A percentile compares a stretch with the other conserved stretches of the same genome.
These are phyloP conservation scores for Scenedesmus sp. DNA, from an alignment of 163 green algal genomes.

Conservation along the genomic window DNA sequence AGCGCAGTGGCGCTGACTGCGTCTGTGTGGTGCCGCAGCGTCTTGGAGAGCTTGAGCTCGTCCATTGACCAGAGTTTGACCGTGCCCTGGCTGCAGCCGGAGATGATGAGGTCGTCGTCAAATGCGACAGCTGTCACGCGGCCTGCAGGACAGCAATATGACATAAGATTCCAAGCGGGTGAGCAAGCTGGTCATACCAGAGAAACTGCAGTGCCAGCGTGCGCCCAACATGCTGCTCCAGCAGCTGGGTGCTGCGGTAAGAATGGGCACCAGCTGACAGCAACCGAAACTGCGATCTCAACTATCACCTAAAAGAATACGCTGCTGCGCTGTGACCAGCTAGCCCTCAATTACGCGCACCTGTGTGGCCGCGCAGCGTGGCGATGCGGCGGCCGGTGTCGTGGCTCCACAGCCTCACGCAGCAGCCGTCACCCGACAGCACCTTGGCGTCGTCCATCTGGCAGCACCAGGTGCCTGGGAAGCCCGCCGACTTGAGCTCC, in stretches of 20 bases:
- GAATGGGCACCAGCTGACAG: not conserved
- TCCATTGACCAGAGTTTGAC: slow-evolving; percentile 69
- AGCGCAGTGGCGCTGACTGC: slow-evolving; percentile 46
- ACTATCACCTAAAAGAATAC: no score
- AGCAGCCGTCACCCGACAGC: slow-evolving; percentile 60
- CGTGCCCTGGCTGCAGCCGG: slow-evolving; percentile 53
- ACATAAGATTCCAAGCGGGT: not conserved
- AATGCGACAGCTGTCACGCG: slow-evolving; percentile 61
- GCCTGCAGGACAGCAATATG: slow-evolving; percentile 13
- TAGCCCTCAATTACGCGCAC: not conserved
- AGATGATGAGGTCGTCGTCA: slow-evolving; percentile 61
- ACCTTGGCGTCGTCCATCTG: slow-evolving; percentile 74
- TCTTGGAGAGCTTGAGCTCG: slow-evolving; percentile 56
- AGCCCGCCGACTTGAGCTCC: slow-evolving; percentile 16
- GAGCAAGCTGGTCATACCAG: not conserved
- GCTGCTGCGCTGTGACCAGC: no score
- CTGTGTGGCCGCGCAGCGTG: slow-evolving; percentile 61
- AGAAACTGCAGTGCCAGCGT: not conserved
- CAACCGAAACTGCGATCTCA: no score
- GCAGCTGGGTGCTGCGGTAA: not conserved
- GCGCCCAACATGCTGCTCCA: not conserved
- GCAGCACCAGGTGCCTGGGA: slow-evolving; percentile 49
- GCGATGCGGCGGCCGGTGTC: slow-evolving; percentile 64
- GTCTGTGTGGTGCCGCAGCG: slow-evolving; percentile 57
- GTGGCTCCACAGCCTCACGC: slow-evolving; percentile 70